These are phyloP conservation scores for Diaporthe eres DNA, from an alignment of 2,329 filamentous ascomycete species.

Conservation along the genomic window DNA sequence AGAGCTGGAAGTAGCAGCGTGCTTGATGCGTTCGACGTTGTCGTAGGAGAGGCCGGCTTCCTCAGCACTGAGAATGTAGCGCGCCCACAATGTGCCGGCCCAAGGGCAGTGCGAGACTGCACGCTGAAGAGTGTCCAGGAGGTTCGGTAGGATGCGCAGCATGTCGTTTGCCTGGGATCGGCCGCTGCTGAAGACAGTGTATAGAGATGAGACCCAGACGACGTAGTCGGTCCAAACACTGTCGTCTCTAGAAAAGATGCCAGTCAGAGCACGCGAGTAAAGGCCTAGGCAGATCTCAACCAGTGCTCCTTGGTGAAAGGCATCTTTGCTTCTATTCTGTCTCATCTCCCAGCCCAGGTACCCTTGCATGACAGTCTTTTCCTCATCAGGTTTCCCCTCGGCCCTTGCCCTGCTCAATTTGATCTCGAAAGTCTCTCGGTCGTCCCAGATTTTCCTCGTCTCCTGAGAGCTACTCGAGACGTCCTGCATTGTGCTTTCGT, in stretches of 20 bases:
- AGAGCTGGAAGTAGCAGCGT: constrained; percentile 88
- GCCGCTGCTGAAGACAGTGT: constrained; percentile 53
- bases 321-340: constrained; percentile 68
- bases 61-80: constrained; percentile 89
- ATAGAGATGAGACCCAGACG: constrained; percentile 76
- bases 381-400: constrained; percentile 67
- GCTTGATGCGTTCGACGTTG: constrained; percentile 90
- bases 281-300: constrained; percentile 73
- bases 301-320: constrained; percentile 59
- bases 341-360: constrained; percentile 90
- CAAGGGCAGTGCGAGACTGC: constrained; percentile 93
- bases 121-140: constrained; percentile 82
- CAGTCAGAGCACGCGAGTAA: constrained; percentile 81
- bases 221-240: constrained; percentile 87
- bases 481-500: constrained; percentile 80
- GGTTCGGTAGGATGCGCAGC: constrained; percentile 57
- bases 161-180: constrained; percentile 55
- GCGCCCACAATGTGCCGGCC: constrained; percentile 92
- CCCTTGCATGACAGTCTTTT: constrained; percentile 67
- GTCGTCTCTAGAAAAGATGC: constrained; percentile 80
- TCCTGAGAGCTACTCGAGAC: constrained; percentile 73
- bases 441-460: constrained; percentile 74
- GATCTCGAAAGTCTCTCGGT: constrained; percentile 78
- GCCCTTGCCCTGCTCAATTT: constrained; percentile 72
- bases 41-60: constrained; percentile 81